Percentiles rank a stretch among this genome's conserved stretches.
Evolutionary conservation across 2,329 filamentous ascomycete genomes (phyloP).

Genomic region (Pyrenophora graminea): DNA sequence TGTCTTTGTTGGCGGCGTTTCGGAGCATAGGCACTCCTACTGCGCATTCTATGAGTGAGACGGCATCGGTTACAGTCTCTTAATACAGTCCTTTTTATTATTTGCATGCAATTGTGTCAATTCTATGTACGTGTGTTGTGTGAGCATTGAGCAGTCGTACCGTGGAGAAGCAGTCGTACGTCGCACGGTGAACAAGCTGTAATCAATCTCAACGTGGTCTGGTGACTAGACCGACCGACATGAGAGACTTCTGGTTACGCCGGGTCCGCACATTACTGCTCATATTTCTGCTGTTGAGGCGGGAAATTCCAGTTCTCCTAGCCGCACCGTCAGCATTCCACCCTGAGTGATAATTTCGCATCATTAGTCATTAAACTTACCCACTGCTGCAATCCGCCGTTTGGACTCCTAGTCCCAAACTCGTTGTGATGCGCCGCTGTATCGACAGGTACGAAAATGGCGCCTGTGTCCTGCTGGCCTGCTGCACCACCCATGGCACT

Average conservation of each 20-base stretch:
- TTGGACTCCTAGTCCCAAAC: slow-evolving; percentile 33
- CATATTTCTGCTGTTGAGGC: slow-evolving; percentile 26
- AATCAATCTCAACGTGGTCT: too few species aligned
- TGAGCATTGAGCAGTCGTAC: too few species aligned
- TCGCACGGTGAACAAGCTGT: too few species aligned
- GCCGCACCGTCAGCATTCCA: neutral
- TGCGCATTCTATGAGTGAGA: too few species aligned
- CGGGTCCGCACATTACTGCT: slow-evolving; percentile 10
- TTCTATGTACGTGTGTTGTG: too few species aligned
- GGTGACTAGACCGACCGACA: too few species aligned
- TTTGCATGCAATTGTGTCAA: too few species aligned
- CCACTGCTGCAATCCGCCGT: slow-evolving; percentile 38
- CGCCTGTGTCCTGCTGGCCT: slow-evolving; percentile 28
- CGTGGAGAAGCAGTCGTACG: too few species aligned
- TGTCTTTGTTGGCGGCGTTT: slow-evolving; percentile 9
- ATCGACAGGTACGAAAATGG: slow-evolving; percentile 46
- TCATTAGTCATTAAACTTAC: slow-evolving; percentile 21
- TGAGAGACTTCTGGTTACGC: too few species aligned
- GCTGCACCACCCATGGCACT: slow-evolving; percentile 22
- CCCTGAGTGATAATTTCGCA: neutral
- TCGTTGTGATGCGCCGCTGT: slow-evolving; percentile 13
- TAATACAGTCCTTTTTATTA: too few species aligned
- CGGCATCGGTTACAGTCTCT: too few species aligned
- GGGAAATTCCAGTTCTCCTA: slow-evolving; percentile 40
- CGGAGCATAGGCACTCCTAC: neutral